These are phyloP conservation scores for Gomphus bonarii DNA, from an alignment of 1,284 basidiomycete genomes.

Conservation along the genomic window DNA sequence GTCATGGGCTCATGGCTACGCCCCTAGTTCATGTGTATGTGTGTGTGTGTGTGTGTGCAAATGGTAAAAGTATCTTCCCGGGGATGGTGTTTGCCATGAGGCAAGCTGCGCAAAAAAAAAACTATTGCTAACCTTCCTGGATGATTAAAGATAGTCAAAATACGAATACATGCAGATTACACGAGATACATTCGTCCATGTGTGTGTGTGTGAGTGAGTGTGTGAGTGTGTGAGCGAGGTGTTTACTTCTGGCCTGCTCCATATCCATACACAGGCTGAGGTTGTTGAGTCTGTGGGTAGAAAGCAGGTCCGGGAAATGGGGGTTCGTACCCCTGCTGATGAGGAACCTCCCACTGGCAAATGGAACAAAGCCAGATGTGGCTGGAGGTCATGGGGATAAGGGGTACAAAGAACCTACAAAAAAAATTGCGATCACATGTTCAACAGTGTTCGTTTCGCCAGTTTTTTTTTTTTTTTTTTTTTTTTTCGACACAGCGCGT, in stretches of 20 bases:
- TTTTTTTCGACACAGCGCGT: neutral
- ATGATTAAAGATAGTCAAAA: neutral
- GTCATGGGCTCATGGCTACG: too few relatives aligned
- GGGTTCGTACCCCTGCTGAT: conserved; percentile 29
- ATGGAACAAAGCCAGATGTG: conserved; percentile 43
- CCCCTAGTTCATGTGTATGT: too few relatives aligned
- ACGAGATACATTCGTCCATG: neutral
- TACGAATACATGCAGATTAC: neutral
- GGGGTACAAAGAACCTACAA: conserved; percentile 28
- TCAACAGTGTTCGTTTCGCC: neutral
- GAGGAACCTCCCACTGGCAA: conserved; percentile 36
- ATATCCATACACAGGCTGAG: conserved; percentile 7
- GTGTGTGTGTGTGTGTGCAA: too few relatives aligned
- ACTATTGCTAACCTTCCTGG: neutral
- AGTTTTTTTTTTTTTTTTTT: too few relatives aligned
- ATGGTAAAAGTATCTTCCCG: too few relatives aligned
- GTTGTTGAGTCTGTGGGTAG: conserved; percentile 14
- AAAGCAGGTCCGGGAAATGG: conserved; percentile 23
- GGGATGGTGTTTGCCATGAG: neutral
- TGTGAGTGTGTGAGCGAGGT: too few relatives aligned
- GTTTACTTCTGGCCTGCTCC: conserved; percentile 4
- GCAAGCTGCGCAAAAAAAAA: neutral
- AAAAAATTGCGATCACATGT: neutral
- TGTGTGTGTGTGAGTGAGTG: neutral
- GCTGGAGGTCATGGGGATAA: conserved; percentile 34